Conservation (phyloP, 169 alveolate species). For the Cryptosporidium bovis region DNA sequence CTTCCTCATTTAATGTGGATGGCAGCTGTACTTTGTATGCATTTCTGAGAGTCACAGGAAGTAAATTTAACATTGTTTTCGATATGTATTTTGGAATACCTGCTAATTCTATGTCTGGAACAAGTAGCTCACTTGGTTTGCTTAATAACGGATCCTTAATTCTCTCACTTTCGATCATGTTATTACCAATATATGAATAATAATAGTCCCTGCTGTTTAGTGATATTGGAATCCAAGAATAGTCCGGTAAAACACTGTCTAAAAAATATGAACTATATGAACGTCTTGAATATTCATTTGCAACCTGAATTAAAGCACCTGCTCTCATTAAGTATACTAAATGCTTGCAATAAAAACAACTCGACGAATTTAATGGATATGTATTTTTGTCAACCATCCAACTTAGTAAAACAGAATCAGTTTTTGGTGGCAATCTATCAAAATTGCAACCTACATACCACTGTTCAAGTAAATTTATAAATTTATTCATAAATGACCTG, state of each 20-base stretch:
- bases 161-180: background rate
- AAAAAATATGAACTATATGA: slow-evolving; percentile 58
- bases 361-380: slow-evolving; percentile 22
- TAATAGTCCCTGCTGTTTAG: slow-evolving; percentile 4
- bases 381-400: slow-evolving; percentile 52
- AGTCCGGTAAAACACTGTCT: slow-evolving; percentile 30
- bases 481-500: slow-evolving; percentile 26
- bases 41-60: slow-evolving; percentile 63
- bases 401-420: slow-evolving; percentile 62
- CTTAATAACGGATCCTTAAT: background rate
- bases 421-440: slow-evolving; percentile 73
- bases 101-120: slow-evolving; percentile 20
- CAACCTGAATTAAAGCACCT: slow-evolving; percentile 67
- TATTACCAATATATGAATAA: background rate
- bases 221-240: slow-evolving; percentile 63
- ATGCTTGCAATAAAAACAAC: slow-evolving; percentile 53
- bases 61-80: background rate
- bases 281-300: slow-evolving; percentile 72
- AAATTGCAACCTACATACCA: slow-evolving; percentile 71
- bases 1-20: slow-evolving; percentile 7
- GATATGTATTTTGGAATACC: slow-evolving; percentile 34
- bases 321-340: slow-evolving; percentile 62
- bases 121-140: slow-evolving; percentile 19
- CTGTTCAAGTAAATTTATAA: slow-evolving; percentile 57
- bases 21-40: slow-evolving; percentile 32